Conservation (phyloP, 2,329 filamentous ascomycete genomes). For the Cercospora berteroae region DNA sequence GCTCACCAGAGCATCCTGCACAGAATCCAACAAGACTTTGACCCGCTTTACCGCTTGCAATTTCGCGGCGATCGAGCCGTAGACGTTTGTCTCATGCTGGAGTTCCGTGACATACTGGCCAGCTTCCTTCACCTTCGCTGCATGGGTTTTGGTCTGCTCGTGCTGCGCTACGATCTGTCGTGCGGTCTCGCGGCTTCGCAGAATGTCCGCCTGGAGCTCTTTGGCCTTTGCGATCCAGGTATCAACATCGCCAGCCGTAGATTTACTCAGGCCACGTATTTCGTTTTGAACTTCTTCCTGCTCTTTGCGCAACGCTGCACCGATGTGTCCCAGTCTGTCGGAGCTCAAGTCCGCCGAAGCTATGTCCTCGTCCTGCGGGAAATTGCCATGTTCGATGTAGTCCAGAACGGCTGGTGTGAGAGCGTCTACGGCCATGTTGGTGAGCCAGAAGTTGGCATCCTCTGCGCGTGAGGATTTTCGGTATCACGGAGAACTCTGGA, state of each 20-base stretch:
- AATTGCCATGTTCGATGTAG: constrained; percentile 58
- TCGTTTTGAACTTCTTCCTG: constrained; percentile 61
- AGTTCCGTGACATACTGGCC: constrained; percentile 55
- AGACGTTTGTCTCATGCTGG: constrained; percentile 60
- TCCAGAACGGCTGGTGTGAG: constrained; percentile 63
- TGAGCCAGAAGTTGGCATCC: not conserved
- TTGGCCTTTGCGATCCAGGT: constrained; percentile 84
- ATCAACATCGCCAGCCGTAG: constrained; percentile 75
- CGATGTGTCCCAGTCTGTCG: constrained; percentile 49
- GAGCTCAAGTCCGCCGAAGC: constrained; percentile 53
- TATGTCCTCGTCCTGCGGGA: constrained; percentile 57
- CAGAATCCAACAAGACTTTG: constrained; percentile 49
- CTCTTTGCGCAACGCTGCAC: constrained; percentile 52
- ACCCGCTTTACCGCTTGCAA: constrained; percentile 53
- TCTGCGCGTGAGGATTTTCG: not conserved
- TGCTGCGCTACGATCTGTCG: constrained; percentile 77
- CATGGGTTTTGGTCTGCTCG: constrained; percentile 63
- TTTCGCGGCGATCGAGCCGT: constrained; percentile 51
- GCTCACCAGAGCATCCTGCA: constrained; percentile 45
- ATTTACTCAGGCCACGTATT: constrained; percentile 72
- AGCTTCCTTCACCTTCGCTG: constrained; percentile 63
- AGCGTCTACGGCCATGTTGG: constrained; percentile 23
- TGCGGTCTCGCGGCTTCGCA: constrained; percentile 73
- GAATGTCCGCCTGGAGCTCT: constrained; percentile 80
- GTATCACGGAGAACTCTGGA: not conserved